These are phyloP conservation scores for Pseudonectria foliicola DNA, from an alignment of 2,329 filamentous ascomycete species.

Conservation along the genomic window DNA sequence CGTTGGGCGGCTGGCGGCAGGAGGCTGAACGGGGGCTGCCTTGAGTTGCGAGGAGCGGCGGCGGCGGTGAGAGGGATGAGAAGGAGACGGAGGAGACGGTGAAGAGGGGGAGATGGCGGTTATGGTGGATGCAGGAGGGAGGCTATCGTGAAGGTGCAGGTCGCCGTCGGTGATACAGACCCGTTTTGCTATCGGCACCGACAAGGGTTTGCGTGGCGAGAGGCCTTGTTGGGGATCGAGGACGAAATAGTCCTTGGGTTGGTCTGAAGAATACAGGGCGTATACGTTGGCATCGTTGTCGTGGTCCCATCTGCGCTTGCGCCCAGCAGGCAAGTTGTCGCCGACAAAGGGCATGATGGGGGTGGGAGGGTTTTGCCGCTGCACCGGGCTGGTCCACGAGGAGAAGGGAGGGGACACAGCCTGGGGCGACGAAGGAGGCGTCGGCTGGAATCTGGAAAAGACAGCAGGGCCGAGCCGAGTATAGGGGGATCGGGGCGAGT, in stretches of 20 bases:
- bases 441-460: neutral
- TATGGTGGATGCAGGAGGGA: constrained; percentile 1
- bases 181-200: constrained; percentile 22
- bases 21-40: constrained; percentile 14
- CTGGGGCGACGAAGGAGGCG: neutral
- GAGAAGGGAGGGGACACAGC: constrained; percentile 4
- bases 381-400: constrained; percentile 7
- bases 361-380: constrained; percentile 4
- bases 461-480: neutral
- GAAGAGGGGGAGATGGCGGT: no score
- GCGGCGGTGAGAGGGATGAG: constrained; percentile 15
- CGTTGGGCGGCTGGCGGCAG: constrained; percentile 3
- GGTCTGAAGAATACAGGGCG: constrained; percentile 19
- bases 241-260: constrained; percentile 20
- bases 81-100: constrained; percentile 2
- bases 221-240: constrained; percentile 19
- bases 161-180: constrained; percentile 21
- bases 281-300: constrained; percentile 19
- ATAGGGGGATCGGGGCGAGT: neutral
- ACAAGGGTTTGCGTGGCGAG: constrained; percentile 24
- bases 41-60: constrained; percentile 20
- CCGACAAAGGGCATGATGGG: constrained; percentile 30
- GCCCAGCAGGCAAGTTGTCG: constrained; percentile 24
- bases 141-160: constrained; percentile 10
- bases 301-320: constrained; percentile 28